These are phyloP conservation scores for Rhynchospora pubera DNA, from an alignment of 176 grass and related monocot genomes.

Conservation along the genomic window DNA sequence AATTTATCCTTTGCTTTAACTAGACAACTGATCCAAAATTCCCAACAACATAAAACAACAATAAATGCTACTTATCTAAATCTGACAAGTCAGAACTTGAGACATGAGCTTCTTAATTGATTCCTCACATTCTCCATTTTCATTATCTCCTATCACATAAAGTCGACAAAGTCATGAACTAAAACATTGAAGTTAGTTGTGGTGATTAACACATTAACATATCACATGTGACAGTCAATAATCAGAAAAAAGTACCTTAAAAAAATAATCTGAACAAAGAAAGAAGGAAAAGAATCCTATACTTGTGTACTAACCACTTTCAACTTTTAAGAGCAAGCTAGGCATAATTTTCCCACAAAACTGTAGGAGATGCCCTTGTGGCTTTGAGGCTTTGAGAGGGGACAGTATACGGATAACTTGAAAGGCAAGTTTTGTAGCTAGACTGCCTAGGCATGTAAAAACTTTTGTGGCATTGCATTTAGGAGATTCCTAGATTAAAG, in stretches of 20 bases:
- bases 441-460: constrained; percentile 2
- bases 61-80: neutral
- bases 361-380: neutral
- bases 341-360: neutral
- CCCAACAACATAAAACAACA: neutral
- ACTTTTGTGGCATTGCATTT: constrained; percentile 6
- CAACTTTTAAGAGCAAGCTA: neutral
- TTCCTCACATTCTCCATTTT: neutral
- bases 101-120: neutral
- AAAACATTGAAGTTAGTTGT: neutral
- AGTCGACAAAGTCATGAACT: neutral
- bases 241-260: too few relatives aligned
- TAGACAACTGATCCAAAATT: neutral
- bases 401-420: neutral
- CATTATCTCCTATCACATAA: neutral
- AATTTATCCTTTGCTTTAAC: neutral
- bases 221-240: neutral
- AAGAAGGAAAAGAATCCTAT: too few relatives aligned
- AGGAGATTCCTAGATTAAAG: constrained; percentile 16
- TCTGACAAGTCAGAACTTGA: neutral
- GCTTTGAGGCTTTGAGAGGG: neutral
- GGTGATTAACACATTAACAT: neutral
- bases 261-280: too few relatives aligned
- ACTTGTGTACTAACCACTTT: too few relatives aligned
- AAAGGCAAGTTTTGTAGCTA: constrained; percentile 21